Base-by-base conservation (phyloP, 805 yeast species). In the Ogataea chonburiensis region DNA sequence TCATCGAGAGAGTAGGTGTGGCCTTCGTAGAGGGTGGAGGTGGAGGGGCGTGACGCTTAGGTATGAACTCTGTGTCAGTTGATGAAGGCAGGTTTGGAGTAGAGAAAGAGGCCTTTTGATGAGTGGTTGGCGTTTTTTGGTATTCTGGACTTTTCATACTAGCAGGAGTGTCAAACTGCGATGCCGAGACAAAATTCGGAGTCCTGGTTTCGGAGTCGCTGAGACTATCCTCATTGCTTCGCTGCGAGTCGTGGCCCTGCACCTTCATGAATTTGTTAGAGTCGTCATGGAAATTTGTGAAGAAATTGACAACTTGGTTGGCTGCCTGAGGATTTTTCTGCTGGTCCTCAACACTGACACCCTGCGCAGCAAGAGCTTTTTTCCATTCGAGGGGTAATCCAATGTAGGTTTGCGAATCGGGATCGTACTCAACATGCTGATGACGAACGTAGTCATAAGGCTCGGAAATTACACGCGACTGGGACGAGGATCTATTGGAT, bases 321-420 rank as follows among this genome's bases (percentile, higher is more conserved):
- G 93, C 95, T 1, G 96, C 96, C 59, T 86, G 89, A 2, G 97
- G 96, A 60, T 93, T 86, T 43, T 82, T 85, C 55, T 81, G 81
- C 63, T 87, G 95, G 53, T 93, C 98, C 45, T 77, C 83, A 45
- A 75, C 79, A 5, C 96, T 78, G 41, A 93, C 88, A 35, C 96
- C 96, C 52, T 88, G 83, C 2, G 93, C 85, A 9, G 81, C 73
- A 35, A 93, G 69, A 22, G 89, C 68, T 44, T 77, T 74, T 45
- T 87, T 87, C 98, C 98, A 93, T 53, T 87, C 95, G 18, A 77
- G 81, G 0, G 98, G 98, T 27, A 93, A 67, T 3, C 97, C 98
- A 1, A 93, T 86, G 58, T 83, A 91, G 28, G 85, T 83, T 9
- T 96, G 96, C 14, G 87, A 75, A 45, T 74, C 76, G 4, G 79